Base-by-base conservation (phyloP, 2,329 filamentous ascomycete genomes). In the Elsinoe batatas region DNA sequence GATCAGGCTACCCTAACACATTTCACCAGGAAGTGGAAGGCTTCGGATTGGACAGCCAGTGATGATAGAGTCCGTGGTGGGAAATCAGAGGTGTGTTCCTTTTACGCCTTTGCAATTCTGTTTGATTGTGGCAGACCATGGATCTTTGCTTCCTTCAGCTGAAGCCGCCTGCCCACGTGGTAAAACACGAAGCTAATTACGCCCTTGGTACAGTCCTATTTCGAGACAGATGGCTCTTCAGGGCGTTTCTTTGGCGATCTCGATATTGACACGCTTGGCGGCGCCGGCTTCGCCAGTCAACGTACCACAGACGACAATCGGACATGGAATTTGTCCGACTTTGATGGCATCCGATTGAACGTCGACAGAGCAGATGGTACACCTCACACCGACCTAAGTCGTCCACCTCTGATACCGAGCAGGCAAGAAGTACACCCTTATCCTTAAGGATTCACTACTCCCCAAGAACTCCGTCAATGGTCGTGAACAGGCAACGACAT, bases 221-320 rank as follows among this genome's bases (percentile, higher is more conserved):
- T 79, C 12, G 71, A 73, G 15, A 59, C 67, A 12, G 61, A 68
- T 46, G 61, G 59, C 8, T 61, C 65, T 2, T 68, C 66, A 3
- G 79, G 76, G 3, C 68, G 67, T 7, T 90, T 91, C 71, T 71
- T 80, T 60, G 88, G 88, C 2, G 74, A 75, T 20, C 76, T 93
- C 17, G 87, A 93, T 69, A 88, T 84, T 60, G 78, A 77, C 54
- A 82, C 86, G 0, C 80, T 93, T 0, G 87, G 87, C 22, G 87
- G 87, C 30, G 88, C 88, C 0, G 88, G 88, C 4, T 93, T 94
- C 65, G 88, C 88, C 8, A 88, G 84, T 3, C 88, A 91, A 67
- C 79, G 84, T 46, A 89, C 84, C 3, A 76, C 75, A 3, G 69
- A 69, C 37, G 79, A 82, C 6, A 71, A 77, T 37, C 69, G 76